Percentiles rank a stretch among this genome's conserved stretches.
Conservation (phyloP, 2,329 filamentous ascomycete genomes). For the Macrophomina pseudophaseolina region DNA sequence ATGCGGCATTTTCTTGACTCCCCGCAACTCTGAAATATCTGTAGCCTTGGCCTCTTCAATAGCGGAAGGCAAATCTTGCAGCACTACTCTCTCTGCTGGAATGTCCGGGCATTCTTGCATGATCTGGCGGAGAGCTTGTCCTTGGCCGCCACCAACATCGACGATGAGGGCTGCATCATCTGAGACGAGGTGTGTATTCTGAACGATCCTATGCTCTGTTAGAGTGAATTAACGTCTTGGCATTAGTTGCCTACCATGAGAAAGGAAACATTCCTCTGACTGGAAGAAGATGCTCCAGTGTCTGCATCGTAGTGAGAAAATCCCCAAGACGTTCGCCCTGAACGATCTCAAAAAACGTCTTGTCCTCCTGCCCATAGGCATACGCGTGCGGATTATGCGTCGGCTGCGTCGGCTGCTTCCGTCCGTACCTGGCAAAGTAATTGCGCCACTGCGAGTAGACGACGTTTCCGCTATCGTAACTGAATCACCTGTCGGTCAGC, state of each 20-base stretch:
- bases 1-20: constrained; percentile 37
- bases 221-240: neutral
- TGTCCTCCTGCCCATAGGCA: neutral
- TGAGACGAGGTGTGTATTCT: neutral
- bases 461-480: neutral
- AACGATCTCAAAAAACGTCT: constrained; percentile 6
- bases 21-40: constrained; percentile 31
- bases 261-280: constrained; percentile 8
- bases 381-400: neutral
- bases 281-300: neutral
- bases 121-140: constrained; percentile 46
- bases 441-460: neutral
- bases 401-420: neutral
- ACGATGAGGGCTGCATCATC: constrained; percentile 40
- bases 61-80: constrained; percentile 47
- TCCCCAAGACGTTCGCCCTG: neutral
- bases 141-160: constrained; percentile 49
- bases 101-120: constrained; percentile 40
- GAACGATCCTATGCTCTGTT: neutral
- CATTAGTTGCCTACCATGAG: neutral
- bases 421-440: constrained; percentile 18
- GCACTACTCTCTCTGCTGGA: constrained; percentile 39
- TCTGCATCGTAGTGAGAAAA: constrained; percentile 8
- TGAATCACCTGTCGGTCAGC: neutral
- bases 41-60: constrained; percentile 33